Percentiles rank a stretch among this genome's conserved stretches.
phyloP scores from a whole-genome alignment of 768 basidiomycete species.

The Pleurotus giganteus region DNA sequence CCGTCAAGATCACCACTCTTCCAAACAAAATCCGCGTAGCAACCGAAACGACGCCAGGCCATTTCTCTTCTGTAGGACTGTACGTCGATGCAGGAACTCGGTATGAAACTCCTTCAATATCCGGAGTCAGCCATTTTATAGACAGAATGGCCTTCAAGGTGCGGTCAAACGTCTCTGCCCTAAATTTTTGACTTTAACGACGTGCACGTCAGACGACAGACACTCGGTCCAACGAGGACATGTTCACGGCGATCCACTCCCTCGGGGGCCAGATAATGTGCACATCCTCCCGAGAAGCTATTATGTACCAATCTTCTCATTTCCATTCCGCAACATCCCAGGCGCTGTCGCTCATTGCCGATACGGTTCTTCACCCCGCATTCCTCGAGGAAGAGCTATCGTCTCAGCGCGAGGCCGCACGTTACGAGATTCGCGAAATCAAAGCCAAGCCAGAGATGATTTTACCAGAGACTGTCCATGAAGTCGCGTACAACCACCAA shows the following conservation, averaged over 20 bases:
- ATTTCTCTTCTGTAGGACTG: conserved; percentile 92
- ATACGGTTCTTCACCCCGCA: conserved; percentile 80
- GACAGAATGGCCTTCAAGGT: conserved; percentile 99
- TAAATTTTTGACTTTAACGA: conserved; percentile 5
- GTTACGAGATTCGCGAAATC: conserved; percentile 90
- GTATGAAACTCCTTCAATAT: conserved; percentile 71
- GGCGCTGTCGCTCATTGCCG: conserved; percentile 86
- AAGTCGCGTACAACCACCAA: conserved; percentile 73
- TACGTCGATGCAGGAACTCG: conserved; percentile 93
- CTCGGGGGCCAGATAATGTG: conserved; percentile 92
- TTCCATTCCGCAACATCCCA: conserved; percentile 80
- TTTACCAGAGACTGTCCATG: conserved; percentile 86
- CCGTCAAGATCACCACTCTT: conserved; percentile 74
- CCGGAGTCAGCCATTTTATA: conserved; percentile 88
- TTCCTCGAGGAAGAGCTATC: conserved; percentile 78
- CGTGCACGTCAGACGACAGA: conserved; percentile 60
- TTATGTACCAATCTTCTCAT: conserved; percentile 98
- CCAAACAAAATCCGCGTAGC: conserved; percentile 92
- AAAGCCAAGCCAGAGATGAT: conserved; percentile 89
- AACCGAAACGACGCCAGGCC: conserved; percentile 86
- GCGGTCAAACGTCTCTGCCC: conserved; percentile 11
- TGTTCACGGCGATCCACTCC: conserved; percentile 76
- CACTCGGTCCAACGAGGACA: conserved; percentile 68
- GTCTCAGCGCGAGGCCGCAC: conserved; percentile 80
- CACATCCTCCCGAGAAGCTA: conserved; percentile 87